Evolutionary conservation across 2,329 filamentous ascomycete genomes (phyloP), one percentile per base, ranked within the genome.

Genomic region (Colletotrichum tropicicola): DNA sequence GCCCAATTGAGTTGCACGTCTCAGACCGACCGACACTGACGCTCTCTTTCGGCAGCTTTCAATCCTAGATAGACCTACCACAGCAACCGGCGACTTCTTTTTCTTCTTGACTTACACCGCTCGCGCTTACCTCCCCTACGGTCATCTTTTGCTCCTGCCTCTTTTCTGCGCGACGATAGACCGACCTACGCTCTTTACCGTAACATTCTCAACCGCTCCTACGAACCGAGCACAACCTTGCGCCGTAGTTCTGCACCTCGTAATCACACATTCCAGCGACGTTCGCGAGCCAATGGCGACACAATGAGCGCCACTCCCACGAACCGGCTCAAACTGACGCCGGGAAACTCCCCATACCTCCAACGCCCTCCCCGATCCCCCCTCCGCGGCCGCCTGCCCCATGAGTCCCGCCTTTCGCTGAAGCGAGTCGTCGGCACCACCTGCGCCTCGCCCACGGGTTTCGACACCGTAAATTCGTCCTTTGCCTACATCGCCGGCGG

Each of bases 401-500:
- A 82, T 65, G 86, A 89, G 63, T 83, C 87, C 21, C 85, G 86
- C 41, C 84, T 98, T 45, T 91, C 91, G 39, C 83, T 98, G 67
- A 91, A 90, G 76, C 89, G 93, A 68, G 93, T 98, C 61, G 92
- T 98, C 72, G 96, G 96, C 48, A 97, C 94, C 23, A 98, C 95
- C 7, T 95, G 93, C 68, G 88, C 84, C 70, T 92, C 92, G 5
- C 91, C 93, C 41, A 94, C 92, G 74, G 93, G 92, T 68, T 97
- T 99, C 77, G 94, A 97, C 75, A 90, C 88, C 68, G 89, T 95
- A 65, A 83, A 91, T 41, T 87, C 90, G 12, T 90, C 86, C 53
- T 97, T 98, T 78, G 94, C 94, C 59, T 96, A 97, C 76, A 94
- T 94, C 68, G 95, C 96, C 8, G 96, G 96, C 59, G 96, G 94